phyloP scores from a whole-genome alignment of 2,329 filamentous ascomycete species.

The Eutypella sp. region DNA sequence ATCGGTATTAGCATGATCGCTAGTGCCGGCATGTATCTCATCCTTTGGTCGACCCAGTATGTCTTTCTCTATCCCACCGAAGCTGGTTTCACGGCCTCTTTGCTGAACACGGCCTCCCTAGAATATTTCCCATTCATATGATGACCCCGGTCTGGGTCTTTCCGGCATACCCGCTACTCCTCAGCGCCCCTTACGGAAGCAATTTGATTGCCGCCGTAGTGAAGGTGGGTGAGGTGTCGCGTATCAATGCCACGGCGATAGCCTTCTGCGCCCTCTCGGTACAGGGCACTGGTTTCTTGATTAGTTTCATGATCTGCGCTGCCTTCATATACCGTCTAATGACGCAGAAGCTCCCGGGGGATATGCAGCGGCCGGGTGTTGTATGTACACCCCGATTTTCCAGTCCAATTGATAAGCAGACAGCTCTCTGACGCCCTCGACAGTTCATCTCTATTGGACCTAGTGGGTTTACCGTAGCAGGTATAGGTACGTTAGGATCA shows the following conservation, averaged over 20 bases:
- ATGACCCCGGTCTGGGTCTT: conserved; percentile 92
- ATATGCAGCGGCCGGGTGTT: conserved; percentile 72
- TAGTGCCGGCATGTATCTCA: conserved; percentile 68
- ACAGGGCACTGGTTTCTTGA: conserved; percentile 52
- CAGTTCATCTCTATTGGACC: conserved; percentile 78
- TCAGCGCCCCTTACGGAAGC: conserved; percentile 69
- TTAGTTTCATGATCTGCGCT: conserved; percentile 72
- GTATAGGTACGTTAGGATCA: conserved; percentile 30
- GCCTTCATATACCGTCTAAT: conserved; percentile 83
- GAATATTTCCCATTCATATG: conserved; percentile 61
- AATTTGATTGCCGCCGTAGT: conserved; percentile 43
- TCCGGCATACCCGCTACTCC: conserved; percentile 74
- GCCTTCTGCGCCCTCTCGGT: conserved; percentile 44
- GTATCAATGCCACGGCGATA: conserved; percentile 40
- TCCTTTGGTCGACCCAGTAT: conserved; percentile 60
- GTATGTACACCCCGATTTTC: conserved; percentile 24
- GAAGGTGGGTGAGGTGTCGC: conserved; percentile 16
- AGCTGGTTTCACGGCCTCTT: background rate
- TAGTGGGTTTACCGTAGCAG: conserved; percentile 52
- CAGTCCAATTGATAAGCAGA: background rate
- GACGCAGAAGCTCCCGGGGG: conserved; percentile 78
- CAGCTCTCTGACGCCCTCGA: conserved; percentile 1
- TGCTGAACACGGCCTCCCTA: conserved; percentile 16
- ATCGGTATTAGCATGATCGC: conserved; percentile 60
- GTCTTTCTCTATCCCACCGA: conserved; percentile 11